Base-by-base conservation (phyloP, 2,329 filamentous ascomycete species). In the Nigrospora osmanthi region DNA sequence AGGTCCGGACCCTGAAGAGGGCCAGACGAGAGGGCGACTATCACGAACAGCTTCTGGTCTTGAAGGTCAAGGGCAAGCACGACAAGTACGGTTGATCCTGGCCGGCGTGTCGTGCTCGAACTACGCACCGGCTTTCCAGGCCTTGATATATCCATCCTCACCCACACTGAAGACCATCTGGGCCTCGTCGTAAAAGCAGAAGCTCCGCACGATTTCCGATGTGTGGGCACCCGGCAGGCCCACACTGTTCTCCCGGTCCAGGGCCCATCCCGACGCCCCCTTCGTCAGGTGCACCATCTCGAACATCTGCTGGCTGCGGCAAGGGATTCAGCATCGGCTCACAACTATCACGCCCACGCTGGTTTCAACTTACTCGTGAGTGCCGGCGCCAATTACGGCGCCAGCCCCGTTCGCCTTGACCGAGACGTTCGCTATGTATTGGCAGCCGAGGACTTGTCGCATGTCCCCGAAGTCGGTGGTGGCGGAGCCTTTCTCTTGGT, bases 51-150 rank as follows among this genome's bases (percentile, higher is more conserved):
- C 67, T 96, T 58, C 67, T 97, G 52, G 83, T 94, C 66, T 72
- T 96, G 45, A 93, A 91, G 65, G 85, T 93, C 30, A 95, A 95
- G 71, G 83, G 82, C 45, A 95, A 95, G 69, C 90, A 95, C 67
- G 89, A 95, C 67, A 95, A 95, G 64, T 95, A 75, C 51, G 70
- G 72, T 41, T 76, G 60, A 73, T 40, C 46, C 42, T 47, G 47
- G 15, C 49, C 45, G 39, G 35, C 32, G 40, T 52, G 42, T 34
- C n/a, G 30, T 19, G 35, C 17, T 38, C 23, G 23, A 28, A 7
- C 51, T 53, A 58, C 36, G 51, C 48, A 47, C 52, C 40, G 48
- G 68, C 69, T 64, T 69, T 68, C 78, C 78, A 81, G 3, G 76
- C 74, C 56, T 75, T 78, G 56, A 81, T 65, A 49, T 65, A 69